Conservation (phyloP, 2,329 filamentous ascomycete species). For the Eurotiales sp. region DNA sequence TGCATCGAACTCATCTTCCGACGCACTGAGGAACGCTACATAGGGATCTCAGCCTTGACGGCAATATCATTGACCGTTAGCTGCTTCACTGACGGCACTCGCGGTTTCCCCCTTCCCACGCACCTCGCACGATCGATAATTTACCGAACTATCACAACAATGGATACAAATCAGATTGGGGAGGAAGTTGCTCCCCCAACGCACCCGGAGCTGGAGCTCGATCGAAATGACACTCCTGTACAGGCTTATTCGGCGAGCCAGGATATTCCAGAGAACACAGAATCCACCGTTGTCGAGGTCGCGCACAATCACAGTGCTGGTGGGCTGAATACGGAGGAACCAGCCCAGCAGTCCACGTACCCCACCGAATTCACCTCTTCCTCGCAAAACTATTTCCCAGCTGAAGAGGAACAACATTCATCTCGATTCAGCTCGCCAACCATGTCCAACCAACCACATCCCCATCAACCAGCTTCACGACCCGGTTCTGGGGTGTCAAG, state of each 20-base stretch:
- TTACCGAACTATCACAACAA: conserved; percentile 1
- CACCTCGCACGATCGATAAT: neutral
- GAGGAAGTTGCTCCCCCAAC: conserved; percentile 7
- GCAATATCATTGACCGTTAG: neutral
- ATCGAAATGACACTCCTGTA: neutral
- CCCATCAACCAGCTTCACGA: conserved; percentile 38
- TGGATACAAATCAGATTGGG: conserved; percentile 9
- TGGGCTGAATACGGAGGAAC: conserved; percentile 44
- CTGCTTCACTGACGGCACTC: neutral
- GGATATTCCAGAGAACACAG: conserved; percentile 1
- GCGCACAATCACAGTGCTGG: conserved; percentile 31
- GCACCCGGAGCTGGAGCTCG: neutral
- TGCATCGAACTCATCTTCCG: neutral
- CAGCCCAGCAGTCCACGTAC: conserved; percentile 38
- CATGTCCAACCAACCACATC: conserved; percentile 37
- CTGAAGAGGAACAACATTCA: conserved; percentile 46
- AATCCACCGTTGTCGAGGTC: conserved; percentile 6
- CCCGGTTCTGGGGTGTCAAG: conserved; percentile 51
- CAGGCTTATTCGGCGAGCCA: conserved; percentile 1
- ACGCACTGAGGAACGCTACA: neutral
- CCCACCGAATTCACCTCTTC: conserved; percentile 39
- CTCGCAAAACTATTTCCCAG: conserved; percentile 36
- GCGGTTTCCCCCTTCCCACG: neutral
- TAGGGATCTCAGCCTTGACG: neutral
- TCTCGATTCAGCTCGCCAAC: conserved; percentile 41